Evolutionary conservation across 495 filamentous ascomycete genomes (phyloP), one percentile per base, ranked within the genome.

Genomic region (Ascobolus immersus): DNA sequence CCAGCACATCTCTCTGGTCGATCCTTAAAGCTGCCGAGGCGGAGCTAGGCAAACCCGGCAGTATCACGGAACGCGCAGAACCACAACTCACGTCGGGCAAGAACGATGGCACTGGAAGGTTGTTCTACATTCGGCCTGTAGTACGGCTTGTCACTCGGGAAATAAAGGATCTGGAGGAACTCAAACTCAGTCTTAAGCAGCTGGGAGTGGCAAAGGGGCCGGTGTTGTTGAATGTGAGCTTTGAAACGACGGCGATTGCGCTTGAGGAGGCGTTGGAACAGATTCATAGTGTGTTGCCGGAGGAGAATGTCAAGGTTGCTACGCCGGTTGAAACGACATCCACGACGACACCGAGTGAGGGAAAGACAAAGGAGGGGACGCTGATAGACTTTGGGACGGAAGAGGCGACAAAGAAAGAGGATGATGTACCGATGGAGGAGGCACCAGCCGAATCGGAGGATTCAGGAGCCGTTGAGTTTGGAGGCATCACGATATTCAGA

Each of bases 151-250:
- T 89, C 58, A 75, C 69, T 7, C 62, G 77, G 36, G 77, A 82
- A 38, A 50, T 84, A 8, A 65, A 67, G 5, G 68, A 59, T 0
- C 74, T 92, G 44, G 60, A 59, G 12, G 82, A 90, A 44, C 52
- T 93, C 32, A 77, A 91, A 48, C 82, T 84, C 56, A 78, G 74
- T 0, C 50, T 94, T 17, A 68, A 67, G n/a, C 74, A 90, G 44
- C 53, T 92, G 19, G 86, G 86, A 1, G 72, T 81, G 43, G 86
- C 76, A 46, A 69, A 64, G 30, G 82, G 86, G 4, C 77, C 63
- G 50, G 65, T 73, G 4, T 53, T 89, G n/a, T 55, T 93, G 21
- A 59, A 73, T 14, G 55, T 94, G 21, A 67, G 59, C 34, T 96
- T 82, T 55, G 65, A 60, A 43, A 61, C 56, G 35, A 82, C 77